Conservation (phyloP, 2,329 filamentous ascomycete species). For the Scedosporium minutisporum region DNA sequence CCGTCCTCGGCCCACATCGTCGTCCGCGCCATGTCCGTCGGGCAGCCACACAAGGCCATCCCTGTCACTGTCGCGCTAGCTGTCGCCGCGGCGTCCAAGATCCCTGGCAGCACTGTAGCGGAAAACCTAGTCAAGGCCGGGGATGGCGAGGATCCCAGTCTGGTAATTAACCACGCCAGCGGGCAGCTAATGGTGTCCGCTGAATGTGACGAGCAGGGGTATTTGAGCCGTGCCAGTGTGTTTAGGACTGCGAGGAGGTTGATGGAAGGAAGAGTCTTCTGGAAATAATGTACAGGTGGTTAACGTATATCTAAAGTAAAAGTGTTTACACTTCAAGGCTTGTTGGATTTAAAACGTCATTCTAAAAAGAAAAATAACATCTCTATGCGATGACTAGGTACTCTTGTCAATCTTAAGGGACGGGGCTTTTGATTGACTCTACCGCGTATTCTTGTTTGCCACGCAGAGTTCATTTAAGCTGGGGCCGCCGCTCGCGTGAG, state of each 20-base stretch:
- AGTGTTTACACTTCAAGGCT: too few species aligned
- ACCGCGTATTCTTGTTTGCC: too few species aligned
- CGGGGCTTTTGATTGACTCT: too few species aligned
- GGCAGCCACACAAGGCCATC: slow-evolving; percentile 45
- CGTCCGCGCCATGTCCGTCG: slow-evolving; percentile 43
- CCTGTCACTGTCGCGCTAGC: slow-evolving; percentile 46
- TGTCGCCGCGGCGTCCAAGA: slow-evolving; percentile 37
- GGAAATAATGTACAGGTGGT: slow-evolving; percentile 9
- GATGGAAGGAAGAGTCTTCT: slow-evolving; percentile 32
- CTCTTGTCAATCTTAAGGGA: too few species aligned
- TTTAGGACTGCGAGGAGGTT: slow-evolving; percentile 36
- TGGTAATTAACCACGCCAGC: slow-evolving; percentile 35
- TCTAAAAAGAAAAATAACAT: too few species aligned
- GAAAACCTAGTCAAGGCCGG: slow-evolving; percentile 18
- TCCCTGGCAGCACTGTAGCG: slow-evolving; percentile 29
- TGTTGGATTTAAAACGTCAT: too few species aligned
- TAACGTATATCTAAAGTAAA: too few species aligned
- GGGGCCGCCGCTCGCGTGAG: too few species aligned
- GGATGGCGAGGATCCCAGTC: slow-evolving; percentile 13
- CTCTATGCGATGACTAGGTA: too few species aligned
- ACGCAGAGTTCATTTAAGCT: too few species aligned
- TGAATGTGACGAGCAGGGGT: slow-evolving; percentile 23
- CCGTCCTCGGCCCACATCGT: slow-evolving; percentile 16
- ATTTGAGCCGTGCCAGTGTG: slow-evolving; percentile 28
- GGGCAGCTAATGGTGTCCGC: slow-evolving; percentile 33